phyloP scores from a whole-genome alignment of 2,329 filamentous ascomycete species.

The Colletotrichum ledebouriae region DNA sequence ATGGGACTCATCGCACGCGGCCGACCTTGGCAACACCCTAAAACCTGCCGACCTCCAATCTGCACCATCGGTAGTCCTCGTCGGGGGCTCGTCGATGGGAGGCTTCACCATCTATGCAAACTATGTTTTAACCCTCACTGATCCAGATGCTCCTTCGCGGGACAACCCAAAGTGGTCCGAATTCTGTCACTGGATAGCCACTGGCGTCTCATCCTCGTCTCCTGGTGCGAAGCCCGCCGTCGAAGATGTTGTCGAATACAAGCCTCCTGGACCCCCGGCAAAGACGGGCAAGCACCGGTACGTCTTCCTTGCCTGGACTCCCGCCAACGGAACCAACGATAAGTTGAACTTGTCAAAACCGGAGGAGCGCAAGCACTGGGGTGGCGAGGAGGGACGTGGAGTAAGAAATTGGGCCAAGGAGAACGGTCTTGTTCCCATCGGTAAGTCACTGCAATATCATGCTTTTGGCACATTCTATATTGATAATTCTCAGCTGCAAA shows the following conservation, averaged over 20 bases:
- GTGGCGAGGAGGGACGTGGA: conserved; percentile 53
- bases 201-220: conserved; percentile 46
- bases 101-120: conserved; percentile 44
- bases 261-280: conserved; percentile 56
- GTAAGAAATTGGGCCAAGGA: conserved; percentile 57
- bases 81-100: conserved; percentile 35
- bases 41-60: conserved; percentile 38
- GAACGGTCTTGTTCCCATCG: conserved; percentile 57
- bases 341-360: conserved; percentile 53
- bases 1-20: conserved; percentile 35
- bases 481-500: conserved; percentile 53
- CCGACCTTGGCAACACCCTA: conserved; percentile 41
- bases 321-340: conserved; percentile 55
- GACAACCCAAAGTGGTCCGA: conserved; percentile 60
- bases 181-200: conserved; percentile 61
- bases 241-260: conserved; percentile 56
- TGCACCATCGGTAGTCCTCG: conserved; percentile 34
- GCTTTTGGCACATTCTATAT: not conserved
- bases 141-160: conserved; percentile 59
- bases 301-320: conserved; percentile 56
- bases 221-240: conserved; percentile 45
- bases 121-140: conserved; percentile 54
- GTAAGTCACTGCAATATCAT: conserved; percentile 49
- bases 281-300: conserved; percentile 60
- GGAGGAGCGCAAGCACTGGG: conserved; percentile 56